Conservation (phyloP, 2,329 filamentous ascomycete genomes). For the Neodidymelliopsis sp. region DNA sequence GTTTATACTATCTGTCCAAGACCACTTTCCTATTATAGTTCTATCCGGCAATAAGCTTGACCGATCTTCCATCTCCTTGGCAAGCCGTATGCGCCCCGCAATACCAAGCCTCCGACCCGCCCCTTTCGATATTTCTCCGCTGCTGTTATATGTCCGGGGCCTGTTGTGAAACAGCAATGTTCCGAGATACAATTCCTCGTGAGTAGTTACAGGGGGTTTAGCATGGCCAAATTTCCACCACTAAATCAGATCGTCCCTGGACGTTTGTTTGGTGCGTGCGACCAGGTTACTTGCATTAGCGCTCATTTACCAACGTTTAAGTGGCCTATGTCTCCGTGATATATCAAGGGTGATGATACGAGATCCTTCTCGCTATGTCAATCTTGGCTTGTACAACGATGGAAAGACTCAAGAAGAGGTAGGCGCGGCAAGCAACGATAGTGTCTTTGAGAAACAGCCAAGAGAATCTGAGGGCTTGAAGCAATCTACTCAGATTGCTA, state of each 20-base stretch:
- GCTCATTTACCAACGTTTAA: not conserved
- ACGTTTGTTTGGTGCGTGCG: not conserved
- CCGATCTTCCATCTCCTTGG: not conserved
- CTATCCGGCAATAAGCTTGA: constrained; percentile 1
- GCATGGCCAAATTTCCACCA: constrained; percentile 4
- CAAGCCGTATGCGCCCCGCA: constrained; percentile 1
- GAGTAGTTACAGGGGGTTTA: not conserved
- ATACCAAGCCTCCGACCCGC: constrained; percentile 5
- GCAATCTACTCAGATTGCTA: constrained; percentile 6
- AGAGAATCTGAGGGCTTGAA: not conserved
- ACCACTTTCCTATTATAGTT: not conserved
- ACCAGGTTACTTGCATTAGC: not conserved
- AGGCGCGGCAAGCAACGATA: not conserved
- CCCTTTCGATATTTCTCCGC: constrained; percentile 9
- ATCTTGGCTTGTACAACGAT: not conserved
- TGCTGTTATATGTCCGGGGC: not conserved
- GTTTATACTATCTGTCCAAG: not conserved
- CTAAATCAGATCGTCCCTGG: not conserved
- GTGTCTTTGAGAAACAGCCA: not conserved
- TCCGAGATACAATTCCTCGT: not conserved
- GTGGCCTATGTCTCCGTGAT: not conserved
- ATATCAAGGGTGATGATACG: not conserved
- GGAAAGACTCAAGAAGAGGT: not conserved
- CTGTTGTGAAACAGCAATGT: not conserved
- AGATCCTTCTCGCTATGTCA: not conserved